phyloP scores from a whole-genome alignment of 805 yeast species.

The Kuraishia ogatae region DNA sequence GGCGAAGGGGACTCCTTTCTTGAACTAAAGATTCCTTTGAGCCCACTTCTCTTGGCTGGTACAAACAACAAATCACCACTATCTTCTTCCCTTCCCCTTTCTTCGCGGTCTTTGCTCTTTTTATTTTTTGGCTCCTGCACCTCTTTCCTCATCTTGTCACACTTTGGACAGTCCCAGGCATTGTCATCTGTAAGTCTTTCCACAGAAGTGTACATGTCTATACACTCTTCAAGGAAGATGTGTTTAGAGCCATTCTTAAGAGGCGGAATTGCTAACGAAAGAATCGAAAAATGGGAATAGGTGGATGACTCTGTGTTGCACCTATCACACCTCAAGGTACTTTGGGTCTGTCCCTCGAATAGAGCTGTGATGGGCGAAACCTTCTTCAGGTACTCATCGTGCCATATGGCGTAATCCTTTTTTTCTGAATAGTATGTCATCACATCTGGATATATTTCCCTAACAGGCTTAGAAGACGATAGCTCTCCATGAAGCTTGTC shows the following conservation, averaged over 20 bases:
- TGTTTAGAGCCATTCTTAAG: slow-evolving; percentile 19
- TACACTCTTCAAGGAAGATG: slow-evolving; percentile 52
- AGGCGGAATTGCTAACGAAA: slow-evolving; percentile 55
- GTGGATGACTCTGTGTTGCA: slow-evolving; percentile 56
- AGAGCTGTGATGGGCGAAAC: slow-evolving; percentile 56
- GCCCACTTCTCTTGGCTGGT: slow-evolving; percentile 9
- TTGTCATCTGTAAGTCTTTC: slow-evolving; percentile 67
- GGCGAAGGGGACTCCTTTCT: slow-evolving; percentile 9
- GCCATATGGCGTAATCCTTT: slow-evolving; percentile 55
- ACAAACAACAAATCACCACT: background rate
- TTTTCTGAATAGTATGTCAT: slow-evolving; percentile 14
- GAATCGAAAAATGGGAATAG: slow-evolving; percentile 52
- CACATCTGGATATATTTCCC: slow-evolving; percentile 14
- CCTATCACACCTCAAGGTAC: slow-evolving; percentile 49
- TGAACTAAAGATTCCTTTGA: slow-evolving; percentile 23
- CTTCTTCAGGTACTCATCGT: slow-evolving; percentile 33
- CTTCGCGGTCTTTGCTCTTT: slow-evolving; percentile 1
- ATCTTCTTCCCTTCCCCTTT: slow-evolving; percentile 10
- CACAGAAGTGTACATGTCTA: slow-evolving; percentile 49
- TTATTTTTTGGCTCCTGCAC: background rate
- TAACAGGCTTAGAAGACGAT: slow-evolving; percentile 12
- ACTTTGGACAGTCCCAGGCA: slow-evolving; percentile 81
- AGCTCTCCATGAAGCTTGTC: slow-evolving; percentile 67
- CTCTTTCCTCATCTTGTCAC: slow-evolving; percentile 26
- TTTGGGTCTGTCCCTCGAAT: slow-evolving; percentile 70